Evolutionary conservation across 306 rosid species (phyloP).

Genomic region (Cucurbita maxima): DNA sequence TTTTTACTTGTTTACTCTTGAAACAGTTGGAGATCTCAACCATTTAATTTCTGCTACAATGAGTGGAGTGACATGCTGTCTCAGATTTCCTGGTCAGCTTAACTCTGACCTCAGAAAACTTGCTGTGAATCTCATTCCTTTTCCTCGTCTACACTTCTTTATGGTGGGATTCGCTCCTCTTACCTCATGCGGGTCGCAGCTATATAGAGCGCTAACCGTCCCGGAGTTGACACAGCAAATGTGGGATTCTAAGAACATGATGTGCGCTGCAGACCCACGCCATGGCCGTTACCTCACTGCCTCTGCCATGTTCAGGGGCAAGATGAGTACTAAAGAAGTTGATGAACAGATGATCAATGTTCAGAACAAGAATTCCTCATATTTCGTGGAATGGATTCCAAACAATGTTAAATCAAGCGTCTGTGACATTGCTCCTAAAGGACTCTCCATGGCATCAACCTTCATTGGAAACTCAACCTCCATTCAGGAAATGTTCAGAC

Average conservation of each 20-base stretch:
- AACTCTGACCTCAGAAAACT: conserved; percentile 1
- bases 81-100: background rate
- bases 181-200: background rate
- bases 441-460: background rate
- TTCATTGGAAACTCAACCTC: background rate
- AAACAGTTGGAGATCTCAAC: background rate
- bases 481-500: background rate
- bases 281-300: too few relatives aligned
- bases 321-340: too few relatives aligned
- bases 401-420: background rate
- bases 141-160: background rate
- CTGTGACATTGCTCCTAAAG: background rate
- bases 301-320: too few relatives aligned
- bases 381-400: background rate
- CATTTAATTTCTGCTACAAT: background rate
- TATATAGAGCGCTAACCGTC: background rate
- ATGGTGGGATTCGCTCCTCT: background rate
- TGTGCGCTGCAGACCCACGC: too few relatives aligned
- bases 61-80: background rate
- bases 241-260: background rate
- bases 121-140: background rate
- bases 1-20: background rate
- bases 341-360: background rate
- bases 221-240: background rate
- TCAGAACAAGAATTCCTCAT: background rate